These are phyloP conservation scores for Aspergillus aculeatinus DNA, from an alignment of 2,329 filamentous ascomycete species.

Conservation along the genomic window DNA sequence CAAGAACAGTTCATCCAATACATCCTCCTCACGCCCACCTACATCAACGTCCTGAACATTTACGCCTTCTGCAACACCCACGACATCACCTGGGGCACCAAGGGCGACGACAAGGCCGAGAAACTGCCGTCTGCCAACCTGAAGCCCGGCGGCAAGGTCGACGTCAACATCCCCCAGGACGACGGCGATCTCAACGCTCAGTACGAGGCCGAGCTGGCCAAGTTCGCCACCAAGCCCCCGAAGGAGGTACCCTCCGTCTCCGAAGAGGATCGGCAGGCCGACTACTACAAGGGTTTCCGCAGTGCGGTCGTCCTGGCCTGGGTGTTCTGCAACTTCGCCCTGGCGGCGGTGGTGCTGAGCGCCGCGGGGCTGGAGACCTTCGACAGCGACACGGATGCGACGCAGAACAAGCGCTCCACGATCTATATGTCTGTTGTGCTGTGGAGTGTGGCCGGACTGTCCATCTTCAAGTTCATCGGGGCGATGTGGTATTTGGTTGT, in stretches of 20 bases:
- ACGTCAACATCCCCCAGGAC: conserved; percentile 80
- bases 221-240: conserved; percentile 72
- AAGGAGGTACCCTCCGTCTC: conserved; percentile 57
- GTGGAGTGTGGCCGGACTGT: conserved; percentile 83
- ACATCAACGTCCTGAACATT: conserved; percentile 98
- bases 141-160: conserved; percentile 93
- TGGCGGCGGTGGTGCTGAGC: conserved; percentile 82
- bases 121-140: conserved; percentile 84
- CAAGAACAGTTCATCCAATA: conserved; percentile 76
- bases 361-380: conserved; percentile 77
- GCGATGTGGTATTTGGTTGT: conserved; percentile 91
- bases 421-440: conserved; percentile 85
- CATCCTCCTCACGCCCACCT: conserved; percentile 88
- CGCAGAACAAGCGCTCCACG: conserved; percentile 60
- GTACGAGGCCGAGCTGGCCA: conserved; percentile 79
- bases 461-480: conserved; percentile 82
- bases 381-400: conserved; percentile 43
- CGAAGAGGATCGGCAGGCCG: conserved; percentile 80
- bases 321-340: conserved; percentile 94
- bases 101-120: conserved; percentile 93
- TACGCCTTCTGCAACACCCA: conserved; percentile 99
- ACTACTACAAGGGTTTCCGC: conserved; percentile 96
- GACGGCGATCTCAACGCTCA: conserved; percentile 93
- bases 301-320: conserved; percentile 88
- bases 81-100: conserved; percentile 97